Percentiles rank a stretch among this genome's conserved stretches.
Evolutionary conservation across 495 filamentous ascomycete genomes (phyloP).

Genomic region (Trichoderma gamsii): DNA sequence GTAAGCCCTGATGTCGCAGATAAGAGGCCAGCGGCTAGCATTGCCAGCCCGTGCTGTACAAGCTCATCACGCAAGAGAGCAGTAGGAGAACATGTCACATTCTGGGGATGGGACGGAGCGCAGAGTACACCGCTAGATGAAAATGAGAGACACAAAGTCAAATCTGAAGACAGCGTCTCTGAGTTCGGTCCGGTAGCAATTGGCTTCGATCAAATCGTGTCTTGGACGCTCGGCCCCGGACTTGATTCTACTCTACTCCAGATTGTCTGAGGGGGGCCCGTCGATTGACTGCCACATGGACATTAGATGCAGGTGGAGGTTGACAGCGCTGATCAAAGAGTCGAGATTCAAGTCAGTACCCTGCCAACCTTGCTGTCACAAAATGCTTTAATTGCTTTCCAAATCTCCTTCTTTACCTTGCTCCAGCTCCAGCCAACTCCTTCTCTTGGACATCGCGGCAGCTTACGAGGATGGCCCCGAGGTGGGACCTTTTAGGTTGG

Average conservation of each 20-base stretch:
- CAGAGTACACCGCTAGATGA: conserved; percentile 5
- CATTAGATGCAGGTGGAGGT: neutral
- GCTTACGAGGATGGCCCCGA: neutral
- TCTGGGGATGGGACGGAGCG: neutral
- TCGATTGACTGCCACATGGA: conserved; percentile 7
- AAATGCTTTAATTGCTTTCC: no score
- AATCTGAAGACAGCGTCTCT: neutral
- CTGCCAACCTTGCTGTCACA: no score
- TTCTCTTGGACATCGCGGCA: neutral
- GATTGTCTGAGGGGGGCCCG: neutral
- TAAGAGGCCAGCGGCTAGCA: conserved; percentile 8
- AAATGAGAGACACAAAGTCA: neutral
- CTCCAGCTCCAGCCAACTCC: neutral
- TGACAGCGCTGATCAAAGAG: conserved; percentile 11
- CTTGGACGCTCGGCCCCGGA: no score
- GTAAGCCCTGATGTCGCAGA: conserved; percentile 11
- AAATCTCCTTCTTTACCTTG: neutral
- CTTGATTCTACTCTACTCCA: neutral
- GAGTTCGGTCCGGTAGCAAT: neutral
- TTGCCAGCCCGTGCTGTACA: neutral
- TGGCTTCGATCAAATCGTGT: neutral
- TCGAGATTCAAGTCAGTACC: neutral
- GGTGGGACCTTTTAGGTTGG: neutral
- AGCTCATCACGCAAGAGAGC: neutral
- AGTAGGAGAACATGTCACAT: neutral